These are phyloP conservation scores for Kipferlia bialata DNA, from an alignment of 78 protist species.

Conservation along the genomic window DNA sequence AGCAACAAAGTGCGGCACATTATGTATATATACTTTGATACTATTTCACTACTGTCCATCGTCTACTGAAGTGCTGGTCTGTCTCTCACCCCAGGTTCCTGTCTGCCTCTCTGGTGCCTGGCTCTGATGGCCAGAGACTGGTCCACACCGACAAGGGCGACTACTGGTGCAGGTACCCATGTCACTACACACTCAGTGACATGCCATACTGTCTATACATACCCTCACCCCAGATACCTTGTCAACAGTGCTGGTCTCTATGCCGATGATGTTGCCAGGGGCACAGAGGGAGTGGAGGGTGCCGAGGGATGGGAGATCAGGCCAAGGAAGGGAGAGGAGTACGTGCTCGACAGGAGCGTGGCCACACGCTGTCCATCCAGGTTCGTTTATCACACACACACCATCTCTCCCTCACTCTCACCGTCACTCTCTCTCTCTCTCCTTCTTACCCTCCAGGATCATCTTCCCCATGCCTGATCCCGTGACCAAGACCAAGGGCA, in stretches of 20 bases:
- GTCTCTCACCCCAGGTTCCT: not conserved
- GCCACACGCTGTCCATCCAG: too few relatives aligned
- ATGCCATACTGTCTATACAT: too few relatives aligned
- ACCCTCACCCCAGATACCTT: too few relatives aligned
- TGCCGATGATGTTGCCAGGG: not conserved
- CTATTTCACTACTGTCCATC: not conserved
- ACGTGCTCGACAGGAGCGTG: not conserved
- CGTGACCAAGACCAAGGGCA: constrained; percentile 2
- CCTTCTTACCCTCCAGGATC: too few relatives aligned
- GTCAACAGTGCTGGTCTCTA: not conserved
- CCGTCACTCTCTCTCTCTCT: not conserved
- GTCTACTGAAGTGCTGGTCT: not conserved
- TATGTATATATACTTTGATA: too few relatives aligned
- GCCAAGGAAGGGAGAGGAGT: constrained; percentile 1
- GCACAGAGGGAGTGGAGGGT: not conserved
- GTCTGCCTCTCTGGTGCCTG: not conserved
- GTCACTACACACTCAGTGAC: too few relatives aligned
- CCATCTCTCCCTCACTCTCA: too few relatives aligned
- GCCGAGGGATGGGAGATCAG: not conserved
- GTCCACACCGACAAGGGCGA: not conserved
- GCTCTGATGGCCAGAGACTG: not conserved
- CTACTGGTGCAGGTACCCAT: not conserved
- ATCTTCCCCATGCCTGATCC: not conserved
- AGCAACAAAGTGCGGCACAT: too few relatives aligned
- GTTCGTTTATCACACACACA: too few relatives aligned